Evolutionary conservation across 352 stramenopile genomes (phyloP).

Genomic region (Phytophthora meadii): DNA sequence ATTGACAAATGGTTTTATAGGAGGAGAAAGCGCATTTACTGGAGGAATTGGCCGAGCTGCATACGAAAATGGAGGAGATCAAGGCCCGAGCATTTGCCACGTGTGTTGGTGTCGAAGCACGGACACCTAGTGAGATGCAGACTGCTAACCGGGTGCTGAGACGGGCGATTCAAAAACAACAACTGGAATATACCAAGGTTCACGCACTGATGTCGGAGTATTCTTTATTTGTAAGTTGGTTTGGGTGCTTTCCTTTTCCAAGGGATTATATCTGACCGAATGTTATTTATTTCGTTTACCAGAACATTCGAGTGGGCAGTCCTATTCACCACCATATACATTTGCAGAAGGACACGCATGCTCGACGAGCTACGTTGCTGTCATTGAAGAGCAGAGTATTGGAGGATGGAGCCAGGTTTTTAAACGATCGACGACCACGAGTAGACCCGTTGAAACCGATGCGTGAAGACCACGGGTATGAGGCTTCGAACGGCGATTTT

Average conservation of each 20-base stretch:
- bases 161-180: constrained; percentile 35
- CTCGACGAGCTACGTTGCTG: constrained; percentile 24
- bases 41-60: constrained; percentile 35
- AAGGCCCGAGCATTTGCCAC: constrained; percentile 29
- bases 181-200: constrained; percentile 35
- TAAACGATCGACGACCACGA: constrained; percentile 28
- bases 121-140: constrained; percentile 33
- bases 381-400: constrained; percentile 38
- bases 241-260: neutral
- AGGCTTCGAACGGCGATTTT: constrained; percentile 38
- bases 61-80: constrained; percentile 36
- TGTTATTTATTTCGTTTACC: neutral
- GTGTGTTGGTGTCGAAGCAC: constrained; percentile 16
- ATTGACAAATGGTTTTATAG: constrained; percentile 13
- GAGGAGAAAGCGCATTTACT: constrained; percentile 46
- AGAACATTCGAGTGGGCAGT: constrained; percentile 44
- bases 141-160: constrained; percentile 37
- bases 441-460: constrained; percentile 40
- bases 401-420: constrained; percentile 34
- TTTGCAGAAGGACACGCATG: constrained; percentile 30
- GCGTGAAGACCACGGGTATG: constrained; percentile 44
- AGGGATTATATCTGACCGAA: constrained; percentile 1
- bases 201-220: constrained; percentile 48
- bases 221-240: constrained; percentile 40
- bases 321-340: constrained; percentile 41